Conservation (phyloP, 1,139 yeast species). For the Saccharomyces uvarum region DNA sequence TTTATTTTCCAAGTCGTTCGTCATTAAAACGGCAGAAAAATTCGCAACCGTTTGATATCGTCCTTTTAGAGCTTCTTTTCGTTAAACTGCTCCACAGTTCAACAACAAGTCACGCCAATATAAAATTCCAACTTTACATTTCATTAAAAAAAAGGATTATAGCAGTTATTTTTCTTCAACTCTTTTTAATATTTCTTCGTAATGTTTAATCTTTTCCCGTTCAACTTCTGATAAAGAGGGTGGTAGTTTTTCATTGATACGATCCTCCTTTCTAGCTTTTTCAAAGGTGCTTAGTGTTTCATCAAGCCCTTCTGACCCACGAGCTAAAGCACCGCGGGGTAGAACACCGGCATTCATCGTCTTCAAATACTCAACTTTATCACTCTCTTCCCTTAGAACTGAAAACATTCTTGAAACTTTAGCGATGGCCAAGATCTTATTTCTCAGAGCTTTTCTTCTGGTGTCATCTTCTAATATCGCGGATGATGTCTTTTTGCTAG, state of each 20-base stretch:
- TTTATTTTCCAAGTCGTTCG: not conserved
- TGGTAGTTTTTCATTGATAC: slow-evolving; percentile 81
- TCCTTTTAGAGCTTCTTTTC: not conserved
- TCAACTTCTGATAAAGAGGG: slow-evolving; percentile 58
- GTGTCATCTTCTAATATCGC: slow-evolving; percentile 26
- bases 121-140: not conserved
- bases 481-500: slow-evolving; percentile 1
- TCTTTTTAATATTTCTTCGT: slow-evolving; percentile 24
- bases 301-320: slow-evolving; percentile 75
- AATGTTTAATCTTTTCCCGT: slow-evolving; percentile 40
- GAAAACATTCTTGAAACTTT: slow-evolving; percentile 90
- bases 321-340: slow-evolving; percentile 81
- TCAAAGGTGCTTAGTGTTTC: slow-evolving; percentile 68
- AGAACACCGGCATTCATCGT: slow-evolving; percentile 58
- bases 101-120: not conserved
- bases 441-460: slow-evolving; percentile 55
- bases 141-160: not conserved
- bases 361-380: slow-evolving; percentile 75
- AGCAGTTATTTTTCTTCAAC: not conserved
- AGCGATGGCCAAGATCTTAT: slow-evolving; percentile 91
- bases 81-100: not conserved
- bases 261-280: slow-evolving; percentile 76
- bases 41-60: not conserved
- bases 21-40: not conserved
- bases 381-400: slow-evolving; percentile 82